Conservation (phyloP, 2,329 filamentous ascomycete species). For the Septoria petroselini region DNA sequence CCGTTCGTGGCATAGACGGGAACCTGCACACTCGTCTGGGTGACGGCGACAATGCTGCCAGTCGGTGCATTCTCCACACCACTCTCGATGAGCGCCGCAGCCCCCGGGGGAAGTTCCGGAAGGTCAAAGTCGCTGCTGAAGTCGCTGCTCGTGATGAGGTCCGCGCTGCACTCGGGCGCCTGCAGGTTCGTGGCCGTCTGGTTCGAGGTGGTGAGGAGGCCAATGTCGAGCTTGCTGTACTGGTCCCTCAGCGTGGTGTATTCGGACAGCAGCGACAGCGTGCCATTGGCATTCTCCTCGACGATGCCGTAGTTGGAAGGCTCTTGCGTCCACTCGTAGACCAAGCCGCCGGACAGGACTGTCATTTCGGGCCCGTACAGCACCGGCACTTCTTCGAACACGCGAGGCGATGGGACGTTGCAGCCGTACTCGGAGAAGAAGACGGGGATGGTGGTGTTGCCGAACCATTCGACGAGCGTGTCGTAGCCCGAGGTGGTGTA, state of each 20-base stretch:
- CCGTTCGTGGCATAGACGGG: conserved; percentile 58
- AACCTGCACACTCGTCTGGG: conserved; percentile 54
- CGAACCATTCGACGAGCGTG: conserved; percentile 62
- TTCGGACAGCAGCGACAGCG: conserved; percentile 45
- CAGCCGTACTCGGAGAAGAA: conserved; percentile 84
- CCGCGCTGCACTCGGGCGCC: conserved; percentile 62
- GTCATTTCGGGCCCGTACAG: conserved; percentile 72
- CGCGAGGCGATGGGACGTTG: conserved; percentile 66
- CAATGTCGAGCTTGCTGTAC: conserved; percentile 71
- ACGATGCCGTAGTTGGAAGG: conserved; percentile 56
- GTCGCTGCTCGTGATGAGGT: conserved; percentile 63
- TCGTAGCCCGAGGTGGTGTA: conserved; percentile 63
- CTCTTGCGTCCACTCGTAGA: conserved; percentile 79
- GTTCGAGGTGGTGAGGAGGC: conserved; percentile 61
- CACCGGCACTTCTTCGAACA: conserved; percentile 71
- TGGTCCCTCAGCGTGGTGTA: conserved; percentile 69
- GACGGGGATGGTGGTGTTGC: conserved; percentile 64
- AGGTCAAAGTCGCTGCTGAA: conserved; percentile 81
- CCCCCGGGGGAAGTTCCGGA: conserved; percentile 64
- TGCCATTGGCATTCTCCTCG: conserved; percentile 44
- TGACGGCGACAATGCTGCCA: conserved; percentile 57
- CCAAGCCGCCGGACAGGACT: conserved; percentile 70
- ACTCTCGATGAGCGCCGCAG: conserved; percentile 68
- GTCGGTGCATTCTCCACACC: conserved; percentile 64
- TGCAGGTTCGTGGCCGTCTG: conserved; percentile 53